phyloP scores from a whole-genome alignment of 2,329 filamentous ascomycete genomes.

The Stylonectria norvegica region DNA sequence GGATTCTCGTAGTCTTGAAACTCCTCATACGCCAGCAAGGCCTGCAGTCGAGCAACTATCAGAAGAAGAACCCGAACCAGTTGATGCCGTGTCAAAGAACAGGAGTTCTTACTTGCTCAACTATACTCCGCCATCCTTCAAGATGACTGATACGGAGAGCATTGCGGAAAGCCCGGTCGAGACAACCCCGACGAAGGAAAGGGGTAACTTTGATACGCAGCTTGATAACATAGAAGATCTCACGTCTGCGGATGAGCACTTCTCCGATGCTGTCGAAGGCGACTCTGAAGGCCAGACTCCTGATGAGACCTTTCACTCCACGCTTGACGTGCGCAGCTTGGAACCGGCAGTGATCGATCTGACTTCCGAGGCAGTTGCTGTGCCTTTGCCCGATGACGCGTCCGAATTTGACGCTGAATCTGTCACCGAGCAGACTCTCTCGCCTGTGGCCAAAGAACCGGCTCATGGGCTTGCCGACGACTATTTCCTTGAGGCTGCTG shows the following conservation, averaged over 20 bases:
- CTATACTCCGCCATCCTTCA: slow-evolving; percentile 35
- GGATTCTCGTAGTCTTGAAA: slow-evolving; percentile 2
- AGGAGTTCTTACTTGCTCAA: slow-evolving; percentile 42
- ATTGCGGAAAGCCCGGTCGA: slow-evolving; percentile 21
- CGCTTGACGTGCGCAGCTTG: neutral
- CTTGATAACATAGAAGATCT: slow-evolving; percentile 29
- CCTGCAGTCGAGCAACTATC: neutral
- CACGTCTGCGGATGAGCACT: slow-evolving; percentile 35
- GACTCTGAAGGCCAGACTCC: slow-evolving; percentile 16
- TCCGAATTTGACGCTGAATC: slow-evolving; percentile 3
- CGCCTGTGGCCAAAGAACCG: slow-evolving; percentile 5
- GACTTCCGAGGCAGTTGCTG: neutral
- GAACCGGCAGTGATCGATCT: slow-evolving; percentile 2
- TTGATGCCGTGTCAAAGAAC: slow-evolving; percentile 42
- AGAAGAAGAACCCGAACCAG: slow-evolving; percentile 30
- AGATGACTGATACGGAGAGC: slow-evolving; percentile 18
- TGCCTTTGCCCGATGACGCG: too few species aligned
- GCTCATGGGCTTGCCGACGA: neutral
- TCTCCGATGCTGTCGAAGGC: slow-evolving; percentile 34
- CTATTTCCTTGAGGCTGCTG: neutral
- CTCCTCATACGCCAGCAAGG: neutral
- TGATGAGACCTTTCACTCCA: slow-evolving; percentile 7
- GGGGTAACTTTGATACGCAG: slow-evolving; percentile 9
- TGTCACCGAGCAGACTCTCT: slow-evolving; percentile 1
- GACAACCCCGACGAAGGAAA: slow-evolving; percentile 25